Evolutionary conservation across 2,329 filamentous ascomycete species (phyloP).

Genomic region (Zymoseptoria passerinii): DNA sequence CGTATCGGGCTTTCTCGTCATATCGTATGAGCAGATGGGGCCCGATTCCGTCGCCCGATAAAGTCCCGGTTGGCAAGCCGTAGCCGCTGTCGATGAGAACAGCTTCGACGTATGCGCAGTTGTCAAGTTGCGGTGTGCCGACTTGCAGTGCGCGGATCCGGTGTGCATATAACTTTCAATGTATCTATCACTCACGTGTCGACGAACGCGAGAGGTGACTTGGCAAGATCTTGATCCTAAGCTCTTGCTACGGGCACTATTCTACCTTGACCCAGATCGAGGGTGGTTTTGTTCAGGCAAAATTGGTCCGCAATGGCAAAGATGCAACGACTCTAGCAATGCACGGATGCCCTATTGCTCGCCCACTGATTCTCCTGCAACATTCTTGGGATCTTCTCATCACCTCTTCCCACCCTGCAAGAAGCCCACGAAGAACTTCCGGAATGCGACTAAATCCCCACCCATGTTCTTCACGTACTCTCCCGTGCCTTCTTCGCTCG

Average conservation of each 20-base stretch:
- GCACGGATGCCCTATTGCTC: neutral
- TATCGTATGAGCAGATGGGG: neutral
- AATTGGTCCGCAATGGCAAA: neutral
- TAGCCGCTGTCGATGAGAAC: neutral
- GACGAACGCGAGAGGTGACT: neutral
- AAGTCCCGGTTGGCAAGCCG: neutral
- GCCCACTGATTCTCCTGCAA: neutral
- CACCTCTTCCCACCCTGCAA: constrained; percentile 27
- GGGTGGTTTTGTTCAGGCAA: neutral
- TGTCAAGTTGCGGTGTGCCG: neutral
- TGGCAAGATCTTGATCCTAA: neutral
- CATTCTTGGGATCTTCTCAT: neutral
- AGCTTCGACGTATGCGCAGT: neutral
- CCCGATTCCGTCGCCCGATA: no score
- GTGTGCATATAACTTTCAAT: no score
- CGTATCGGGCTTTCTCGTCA: neutral
- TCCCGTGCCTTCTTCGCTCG: constrained; percentile 56
- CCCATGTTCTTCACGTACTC: constrained; percentile 53
- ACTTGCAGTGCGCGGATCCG: neutral
- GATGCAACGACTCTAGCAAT: neutral
- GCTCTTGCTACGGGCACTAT: neutral
- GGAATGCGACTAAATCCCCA: constrained; percentile 37
- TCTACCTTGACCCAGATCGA: neutral
- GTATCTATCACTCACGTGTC: neutral
- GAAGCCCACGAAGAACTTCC: constrained; percentile 39